Percentiles rank a stretch among this genome's conserved stretches.
phyloP scores from a whole-genome alignment of 306 rosid genomes.

The Vachellia collinsii region DNA sequence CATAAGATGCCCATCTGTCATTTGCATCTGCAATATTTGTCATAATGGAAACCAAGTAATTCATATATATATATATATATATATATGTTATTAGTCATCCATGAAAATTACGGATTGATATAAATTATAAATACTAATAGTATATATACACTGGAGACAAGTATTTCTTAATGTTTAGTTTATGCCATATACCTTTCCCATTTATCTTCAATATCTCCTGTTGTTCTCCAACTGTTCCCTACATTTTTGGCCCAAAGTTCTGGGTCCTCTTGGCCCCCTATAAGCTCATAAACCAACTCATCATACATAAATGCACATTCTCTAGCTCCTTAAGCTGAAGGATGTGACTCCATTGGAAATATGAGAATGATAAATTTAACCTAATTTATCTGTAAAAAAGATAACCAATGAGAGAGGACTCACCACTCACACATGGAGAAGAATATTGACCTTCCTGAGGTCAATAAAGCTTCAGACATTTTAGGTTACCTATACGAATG shows the following conservation, averaged over 20 bases:
- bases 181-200: conserved; percentile 56
- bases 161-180: not conserved
- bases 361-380: too few relatives aligned
- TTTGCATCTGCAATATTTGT: conserved; percentile 65
- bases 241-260: conserved; percentile 67
- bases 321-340: too few relatives aligned
- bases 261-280: conserved; percentile 82
- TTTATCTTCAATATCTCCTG: conserved; percentile 68
- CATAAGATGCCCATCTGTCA: conserved; percentile 79
- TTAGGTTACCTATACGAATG: too few relatives aligned
- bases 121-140: not conserved
- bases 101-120: not conserved
- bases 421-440: too few relatives aligned
- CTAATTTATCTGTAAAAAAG: too few relatives aligned
- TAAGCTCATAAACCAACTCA: conserved; percentile 34
- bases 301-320: not conserved
- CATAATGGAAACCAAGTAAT: conserved; percentile 49
- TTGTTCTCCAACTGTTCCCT: conserved; percentile 90
- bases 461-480: too few relatives aligned
- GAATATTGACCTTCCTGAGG: too few relatives aligned
- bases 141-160: not conserved
- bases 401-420: too few relatives aligned
- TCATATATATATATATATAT: not conserved
- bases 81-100: not conserved
- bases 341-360: too few relatives aligned